Evolutionary conservation across 371 early-diverging fungal species (phyloP).

Genomic region (Mortierella polycephala): DNA sequence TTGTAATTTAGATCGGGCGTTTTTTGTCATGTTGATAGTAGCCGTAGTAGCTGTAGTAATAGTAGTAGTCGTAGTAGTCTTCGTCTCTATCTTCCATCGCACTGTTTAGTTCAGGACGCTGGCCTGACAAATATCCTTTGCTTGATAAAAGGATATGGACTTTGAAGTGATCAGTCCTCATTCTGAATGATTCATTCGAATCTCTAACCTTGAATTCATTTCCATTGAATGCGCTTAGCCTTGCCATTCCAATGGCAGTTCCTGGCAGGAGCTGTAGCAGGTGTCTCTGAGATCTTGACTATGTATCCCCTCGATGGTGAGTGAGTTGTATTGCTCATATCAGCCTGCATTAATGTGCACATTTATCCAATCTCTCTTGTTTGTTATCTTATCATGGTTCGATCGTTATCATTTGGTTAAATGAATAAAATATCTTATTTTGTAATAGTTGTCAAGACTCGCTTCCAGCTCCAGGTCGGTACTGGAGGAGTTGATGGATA

Average conservation of each 20-base stretch:
- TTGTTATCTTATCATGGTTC: neutral
- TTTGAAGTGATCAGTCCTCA: neutral
- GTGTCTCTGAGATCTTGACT: conserved; percentile 93
- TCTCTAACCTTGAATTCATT: neutral
- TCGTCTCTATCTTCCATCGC: neutral
- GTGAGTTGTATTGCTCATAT: neutral
- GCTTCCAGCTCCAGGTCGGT: conserved; percentile 93
- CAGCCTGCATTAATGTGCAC: conserved; percentile 2
- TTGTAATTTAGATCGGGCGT: neutral
- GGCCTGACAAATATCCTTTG: no score
- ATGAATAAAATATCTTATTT: neutral
- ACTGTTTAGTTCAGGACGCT: no score
- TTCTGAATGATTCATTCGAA: neutral
- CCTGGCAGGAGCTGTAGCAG: conserved; percentile 95
- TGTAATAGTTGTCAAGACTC: conserved; percentile 91
- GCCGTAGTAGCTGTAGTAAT: no score
- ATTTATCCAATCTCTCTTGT: conserved; percentile 4
- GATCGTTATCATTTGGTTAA: no score
- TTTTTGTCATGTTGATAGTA: neutral
- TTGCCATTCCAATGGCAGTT: conserved; percentile 93
- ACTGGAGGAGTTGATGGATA: conserved; percentile 72
- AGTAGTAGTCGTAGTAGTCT: neutral
- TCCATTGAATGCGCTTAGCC: conserved; percentile 56
- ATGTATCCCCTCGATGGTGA: conserved; percentile 97
- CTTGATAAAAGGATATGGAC: neutral